phyloP scores from a whole-genome alignment of 163 green algal species.

The Prototheca cutis region DNA sequence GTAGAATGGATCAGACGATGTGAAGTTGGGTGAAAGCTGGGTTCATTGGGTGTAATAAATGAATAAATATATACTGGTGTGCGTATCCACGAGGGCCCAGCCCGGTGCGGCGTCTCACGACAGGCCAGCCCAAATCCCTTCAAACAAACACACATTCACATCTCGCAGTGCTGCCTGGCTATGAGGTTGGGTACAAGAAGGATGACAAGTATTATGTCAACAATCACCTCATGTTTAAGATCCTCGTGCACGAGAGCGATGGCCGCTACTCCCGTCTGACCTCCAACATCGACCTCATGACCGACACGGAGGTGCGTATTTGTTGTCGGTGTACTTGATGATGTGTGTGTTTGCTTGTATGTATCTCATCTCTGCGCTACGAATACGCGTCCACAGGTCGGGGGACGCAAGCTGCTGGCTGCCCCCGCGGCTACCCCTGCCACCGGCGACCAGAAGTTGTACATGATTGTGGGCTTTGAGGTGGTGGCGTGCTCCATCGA shows the following conservation, averaged over 20 bases:
- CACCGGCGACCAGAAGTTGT: slow-evolving; percentile 28
- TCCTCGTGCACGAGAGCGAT: slow-evolving; percentile 71
- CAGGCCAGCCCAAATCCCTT: too few species aligned
- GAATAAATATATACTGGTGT: too few species aligned
- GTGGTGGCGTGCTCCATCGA: slow-evolving; percentile 80
- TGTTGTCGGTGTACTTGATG: too few species aligned
- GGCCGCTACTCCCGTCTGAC: slow-evolving; percentile 48
- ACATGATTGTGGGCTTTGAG: slow-evolving; percentile 93
- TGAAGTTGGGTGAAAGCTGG: too few species aligned
- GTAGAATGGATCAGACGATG: too few species aligned
- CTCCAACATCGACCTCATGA: slow-evolving; percentile 23
- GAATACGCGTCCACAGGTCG: not conserved
- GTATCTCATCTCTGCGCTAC: too few species aligned
- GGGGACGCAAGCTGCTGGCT: slow-evolving; percentile 11
- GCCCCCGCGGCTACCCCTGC: slow-evolving; percentile 1
- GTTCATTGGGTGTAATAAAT: too few species aligned
- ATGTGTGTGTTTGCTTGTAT: too few species aligned
- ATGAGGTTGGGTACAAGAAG: slow-evolving; percentile 61
- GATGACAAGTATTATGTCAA: slow-evolving; percentile 70
- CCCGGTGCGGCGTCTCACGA: too few species aligned
- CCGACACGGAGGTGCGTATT: too few species aligned
- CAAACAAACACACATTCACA: too few species aligned
- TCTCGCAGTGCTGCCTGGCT: slow-evolving; percentile 52
- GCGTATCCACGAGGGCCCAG: too few species aligned
- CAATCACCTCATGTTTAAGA: slow-evolving; percentile 91